Evolutionary conservation across 805 yeast genomes (phyloP).

Genomic region (Wickerhamomyces hampshirensis): DNA sequence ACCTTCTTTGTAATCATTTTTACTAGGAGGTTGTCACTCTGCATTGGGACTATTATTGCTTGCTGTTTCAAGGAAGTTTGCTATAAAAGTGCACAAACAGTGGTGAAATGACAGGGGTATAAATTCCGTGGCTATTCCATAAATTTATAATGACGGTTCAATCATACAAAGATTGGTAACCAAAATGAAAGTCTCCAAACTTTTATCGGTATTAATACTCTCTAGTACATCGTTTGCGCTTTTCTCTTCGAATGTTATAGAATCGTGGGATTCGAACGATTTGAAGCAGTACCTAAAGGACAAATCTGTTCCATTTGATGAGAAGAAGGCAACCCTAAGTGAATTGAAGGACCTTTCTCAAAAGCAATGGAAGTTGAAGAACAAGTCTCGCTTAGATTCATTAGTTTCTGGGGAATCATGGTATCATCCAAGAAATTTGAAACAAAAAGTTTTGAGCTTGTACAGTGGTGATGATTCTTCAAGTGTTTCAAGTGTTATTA

Average conservation of each 20-base stretch:
- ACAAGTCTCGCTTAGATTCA: not conserved
- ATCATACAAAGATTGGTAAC: not conserved
- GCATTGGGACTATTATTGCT: too few species aligned
- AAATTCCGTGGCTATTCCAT: not conserved
- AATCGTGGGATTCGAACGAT: slow-evolving; percentile 31
- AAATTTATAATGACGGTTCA: not conserved
- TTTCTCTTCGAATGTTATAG: slow-evolving; percentile 10
- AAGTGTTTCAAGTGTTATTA: not conserved
- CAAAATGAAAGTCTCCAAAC: slow-evolving; percentile 9
- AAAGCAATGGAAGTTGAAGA: slow-evolving; percentile 23
- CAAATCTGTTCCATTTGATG: slow-evolving; percentile 21
- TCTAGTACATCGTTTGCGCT: slow-evolving; percentile 8
- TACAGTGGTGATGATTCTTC: slow-evolving; percentile 4
- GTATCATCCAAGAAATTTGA: slow-evolving; percentile 11
- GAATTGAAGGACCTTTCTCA: slow-evolving; percentile 27
- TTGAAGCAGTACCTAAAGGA: slow-evolving; percentile 31
- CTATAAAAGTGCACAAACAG: not conserved
- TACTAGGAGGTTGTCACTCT: too few species aligned
- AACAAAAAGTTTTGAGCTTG: slow-evolving; percentile 13
- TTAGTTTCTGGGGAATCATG: slow-evolving; percentile 5
- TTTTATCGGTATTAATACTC: slow-evolving; percentile 14
- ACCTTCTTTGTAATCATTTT: too few species aligned
- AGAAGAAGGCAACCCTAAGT: slow-evolving; percentile 17
- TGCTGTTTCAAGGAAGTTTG: slow-evolving; percentile 8
- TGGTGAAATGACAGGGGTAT: not conserved